A percentile compares a stretch with the other conserved stretches of the same genome.
Evolutionary conservation across 2,329 filamentous ascomycete genomes (phyloP).

Genomic region (Ceratocystis variospora): DNA sequence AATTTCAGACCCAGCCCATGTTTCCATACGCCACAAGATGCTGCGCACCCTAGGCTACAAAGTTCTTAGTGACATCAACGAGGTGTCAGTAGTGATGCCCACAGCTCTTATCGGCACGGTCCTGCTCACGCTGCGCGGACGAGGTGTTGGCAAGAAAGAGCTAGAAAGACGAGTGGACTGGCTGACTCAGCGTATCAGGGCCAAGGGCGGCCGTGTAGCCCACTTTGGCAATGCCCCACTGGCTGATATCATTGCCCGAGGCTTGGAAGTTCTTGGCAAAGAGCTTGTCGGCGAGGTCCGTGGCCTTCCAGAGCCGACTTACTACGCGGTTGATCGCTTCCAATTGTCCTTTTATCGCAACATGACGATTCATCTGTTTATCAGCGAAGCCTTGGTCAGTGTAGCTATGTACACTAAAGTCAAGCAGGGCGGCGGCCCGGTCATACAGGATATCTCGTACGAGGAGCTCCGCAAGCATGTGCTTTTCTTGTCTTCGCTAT

Average conservation of each 20-base stretch:
- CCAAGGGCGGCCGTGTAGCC: slow-evolving; percentile 81
- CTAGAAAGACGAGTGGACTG: slow-evolving; percentile 78
- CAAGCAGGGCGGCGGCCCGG: slow-evolving; percentile 76
- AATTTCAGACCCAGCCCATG: slow-evolving; percentile 29
- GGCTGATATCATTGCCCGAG: slow-evolving; percentile 71
- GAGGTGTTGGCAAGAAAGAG: slow-evolving; percentile 79
- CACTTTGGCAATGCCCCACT: slow-evolving; percentile 78
- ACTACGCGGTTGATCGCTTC: slow-evolving; percentile 88
- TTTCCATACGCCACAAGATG: slow-evolving; percentile 52
- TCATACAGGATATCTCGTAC: slow-evolving; percentile 66
- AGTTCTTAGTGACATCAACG: slow-evolving; percentile 86
- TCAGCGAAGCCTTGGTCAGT: slow-evolving; percentile 80
- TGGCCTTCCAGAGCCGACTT: slow-evolving; percentile 77
- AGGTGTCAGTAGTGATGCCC: slow-evolving; percentile 94
- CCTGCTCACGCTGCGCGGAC: slow-evolving; percentile 74
- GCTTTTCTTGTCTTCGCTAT: slow-evolving; percentile 79
- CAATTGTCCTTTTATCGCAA: slow-evolving; percentile 97
- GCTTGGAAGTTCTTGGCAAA: slow-evolving; percentile 79
- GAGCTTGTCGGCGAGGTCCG: slow-evolving; percentile 70
- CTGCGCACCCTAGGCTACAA: slow-evolving; percentile 81
- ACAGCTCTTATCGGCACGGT: slow-evolving; percentile 92
- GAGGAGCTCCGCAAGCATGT: slow-evolving; percentile 63
- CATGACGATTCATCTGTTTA: slow-evolving; percentile 98
- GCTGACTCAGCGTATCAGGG: slow-evolving; percentile 67
- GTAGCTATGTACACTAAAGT: slow-evolving; percentile 81